phyloP scores from a whole-genome alignment of 2,329 filamentous ascomycete genomes.

The Neofusicoccum laricinum region DNA sequence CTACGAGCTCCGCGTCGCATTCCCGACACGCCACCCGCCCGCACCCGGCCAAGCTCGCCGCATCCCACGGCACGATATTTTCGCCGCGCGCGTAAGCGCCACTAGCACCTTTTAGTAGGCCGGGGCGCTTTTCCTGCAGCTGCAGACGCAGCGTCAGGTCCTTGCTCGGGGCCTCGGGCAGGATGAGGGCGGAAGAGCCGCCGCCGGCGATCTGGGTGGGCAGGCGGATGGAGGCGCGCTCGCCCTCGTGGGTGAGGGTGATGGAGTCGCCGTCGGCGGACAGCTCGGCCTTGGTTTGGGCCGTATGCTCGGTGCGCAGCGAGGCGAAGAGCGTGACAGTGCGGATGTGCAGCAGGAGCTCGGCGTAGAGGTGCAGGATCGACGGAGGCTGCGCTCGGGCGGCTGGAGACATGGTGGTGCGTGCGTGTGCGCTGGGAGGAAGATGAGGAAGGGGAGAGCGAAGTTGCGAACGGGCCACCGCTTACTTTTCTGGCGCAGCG shows the following conservation, averaged over 20 bases:
- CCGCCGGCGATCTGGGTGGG: slow-evolving; percentile 45
- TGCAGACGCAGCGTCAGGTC: slow-evolving; percentile 56
- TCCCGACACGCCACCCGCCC: slow-evolving; percentile 26
- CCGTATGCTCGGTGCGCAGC: slow-evolving; percentile 43
- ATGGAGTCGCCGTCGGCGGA: slow-evolving; percentile 44
- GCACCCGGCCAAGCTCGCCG: slow-evolving; percentile 29
- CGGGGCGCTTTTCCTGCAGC: slow-evolving; percentile 40
- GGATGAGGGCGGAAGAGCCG: slow-evolving; percentile 46
- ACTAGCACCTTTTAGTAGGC: slow-evolving; percentile 25
- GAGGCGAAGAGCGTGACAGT: slow-evolving; percentile 58
- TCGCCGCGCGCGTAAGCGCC: slow-evolving; percentile 31
- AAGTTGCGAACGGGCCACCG: neutral
- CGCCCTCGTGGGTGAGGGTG: slow-evolving; percentile 46
- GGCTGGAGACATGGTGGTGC: neutral
- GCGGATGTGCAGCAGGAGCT: slow-evolving; percentile 59
- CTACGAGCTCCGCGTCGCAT: slow-evolving; percentile 26
- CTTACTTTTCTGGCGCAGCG: neutral
- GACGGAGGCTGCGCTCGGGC: neutral
- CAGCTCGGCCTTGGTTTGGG: slow-evolving; percentile 43
- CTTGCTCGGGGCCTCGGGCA: slow-evolving; percentile 47
- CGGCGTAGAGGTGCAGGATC: slow-evolving; percentile 52
- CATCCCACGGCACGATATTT: slow-evolving; percentile 45
- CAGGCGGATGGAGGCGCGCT: slow-evolving; percentile 43
- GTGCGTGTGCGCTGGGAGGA: neutral
- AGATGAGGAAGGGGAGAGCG: neutral